Conservation (phyloP, 306 rosid genomes). For the Betula pendula region DNA sequence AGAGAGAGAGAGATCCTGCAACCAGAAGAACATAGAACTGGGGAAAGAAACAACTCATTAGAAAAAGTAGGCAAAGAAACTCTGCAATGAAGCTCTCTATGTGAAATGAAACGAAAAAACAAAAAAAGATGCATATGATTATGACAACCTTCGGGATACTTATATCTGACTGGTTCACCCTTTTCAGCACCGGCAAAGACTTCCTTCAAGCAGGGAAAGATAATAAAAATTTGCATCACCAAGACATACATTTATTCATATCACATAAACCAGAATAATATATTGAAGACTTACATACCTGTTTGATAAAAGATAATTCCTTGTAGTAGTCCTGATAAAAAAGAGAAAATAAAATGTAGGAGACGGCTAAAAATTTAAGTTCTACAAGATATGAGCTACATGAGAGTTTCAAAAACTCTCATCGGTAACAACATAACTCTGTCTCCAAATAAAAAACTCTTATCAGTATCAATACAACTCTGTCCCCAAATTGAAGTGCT, state of each 20-base stretch:
- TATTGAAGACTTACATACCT: constrained; percentile 43
- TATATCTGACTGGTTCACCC: constrained; percentile 40
- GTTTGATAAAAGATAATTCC: constrained; percentile 42
- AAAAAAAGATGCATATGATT: background rate
- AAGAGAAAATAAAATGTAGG: background rate
- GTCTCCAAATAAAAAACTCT: background rate
- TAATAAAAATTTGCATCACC: constrained; percentile 25
- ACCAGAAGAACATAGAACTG: background rate
- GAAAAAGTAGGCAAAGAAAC: constrained; percentile 1
- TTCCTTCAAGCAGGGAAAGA: constrained; percentile 51
- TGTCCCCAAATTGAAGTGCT: background rate
- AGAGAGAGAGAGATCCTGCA: background rate
- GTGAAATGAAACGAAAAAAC: background rate
- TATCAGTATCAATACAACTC: background rate
- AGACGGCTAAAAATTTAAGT: constrained; percentile 8
- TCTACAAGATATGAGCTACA: constrained; percentile 10
- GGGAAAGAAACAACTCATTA: background rate
- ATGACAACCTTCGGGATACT: constrained; percentile 51
- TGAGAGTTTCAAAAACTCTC: constrained; percentile 1
- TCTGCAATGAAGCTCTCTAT: background rate
- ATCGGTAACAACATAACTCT: background rate
- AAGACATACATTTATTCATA: constrained; percentile 29
- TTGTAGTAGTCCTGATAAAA: constrained; percentile 42
- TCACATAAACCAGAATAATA: constrained; percentile 8
- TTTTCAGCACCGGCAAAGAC: constrained; percentile 66